These are phyloP conservation scores for Lentinula sp. DNA, from an alignment of 768 basidiomycete species.

Conservation along the genomic window DNA sequence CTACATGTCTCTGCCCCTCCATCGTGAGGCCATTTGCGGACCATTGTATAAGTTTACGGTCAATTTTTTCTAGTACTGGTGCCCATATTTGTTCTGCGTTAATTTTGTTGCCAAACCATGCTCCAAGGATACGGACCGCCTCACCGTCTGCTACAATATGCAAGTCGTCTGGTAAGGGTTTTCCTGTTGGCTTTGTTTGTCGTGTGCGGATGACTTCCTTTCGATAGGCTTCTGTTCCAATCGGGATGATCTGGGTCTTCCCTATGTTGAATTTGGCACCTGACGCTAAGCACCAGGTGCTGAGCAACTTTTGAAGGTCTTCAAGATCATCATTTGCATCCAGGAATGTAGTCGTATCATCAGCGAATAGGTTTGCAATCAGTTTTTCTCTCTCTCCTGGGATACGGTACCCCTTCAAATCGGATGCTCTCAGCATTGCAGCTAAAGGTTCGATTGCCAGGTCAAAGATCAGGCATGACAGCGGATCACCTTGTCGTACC, in stretches of 20 bases:
- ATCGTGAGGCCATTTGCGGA: constrained; percentile 10
- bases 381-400: constrained; percentile 7
- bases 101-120: constrained; percentile 18
- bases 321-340: neutral
- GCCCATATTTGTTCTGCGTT: constrained; percentile 11
- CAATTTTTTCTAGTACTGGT: constrained; percentile 14
- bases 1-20: constrained; percentile 6
- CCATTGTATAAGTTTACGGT: constrained; percentile 8
- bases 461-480: constrained; percentile 22
- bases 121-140: constrained; percentile 7
- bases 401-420: constrained; percentile 13
- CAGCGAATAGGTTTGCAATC: constrained; percentile 17
- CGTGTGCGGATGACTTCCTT: neutral
- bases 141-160: constrained; percentile 12
- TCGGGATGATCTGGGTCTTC: constrained; percentile 18
- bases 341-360: constrained; percentile 18
- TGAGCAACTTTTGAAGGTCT: constrained; percentile 2
- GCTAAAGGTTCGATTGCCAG: constrained; percentile 25
- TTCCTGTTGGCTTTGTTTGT: neutral
- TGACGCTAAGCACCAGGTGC: constrained; percentile 7
- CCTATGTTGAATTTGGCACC: constrained; percentile 13
- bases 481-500: constrained; percentile 21
- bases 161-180: neutral
- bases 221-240: constrained; percentile 4
- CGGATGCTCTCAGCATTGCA: constrained; percentile 8